These are phyloP conservation scores for Pseudozyma flocculosa DNA, from an alignment of 1,284 basidiomycete species.

Conservation along the genomic window DNA sequence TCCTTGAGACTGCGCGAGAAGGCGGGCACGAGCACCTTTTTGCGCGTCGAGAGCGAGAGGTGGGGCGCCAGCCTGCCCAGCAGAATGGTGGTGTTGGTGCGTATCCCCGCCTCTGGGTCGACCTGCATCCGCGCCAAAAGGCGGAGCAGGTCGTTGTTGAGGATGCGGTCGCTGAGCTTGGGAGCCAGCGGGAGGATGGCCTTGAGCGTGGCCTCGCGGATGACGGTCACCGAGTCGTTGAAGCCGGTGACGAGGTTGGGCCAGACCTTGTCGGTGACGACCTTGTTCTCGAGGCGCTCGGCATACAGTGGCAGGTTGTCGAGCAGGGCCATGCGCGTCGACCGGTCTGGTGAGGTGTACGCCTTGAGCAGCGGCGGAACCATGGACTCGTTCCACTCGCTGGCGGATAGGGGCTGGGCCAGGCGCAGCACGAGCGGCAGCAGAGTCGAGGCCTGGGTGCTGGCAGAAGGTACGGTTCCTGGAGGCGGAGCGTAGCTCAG, in stretches of 20 bases:
- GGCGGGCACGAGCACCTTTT: slow-evolving; percentile 92
- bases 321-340: slow-evolving; percentile 87
- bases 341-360: slow-evolving; percentile 67
- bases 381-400: slow-evolving; percentile 38
- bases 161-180: slow-evolving; percentile 78
- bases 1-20: slow-evolving; percentile 90
- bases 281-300: slow-evolving; percentile 81
- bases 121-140: slow-evolving; percentile 89
- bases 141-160: slow-evolving; percentile 94
- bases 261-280: slow-evolving; percentile 85
- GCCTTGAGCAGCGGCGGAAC: slow-evolving; percentile 45
- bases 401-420: slow-evolving; percentile 33
- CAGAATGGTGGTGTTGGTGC: slow-evolving; percentile 96
- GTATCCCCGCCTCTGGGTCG: slow-evolving; percentile 88
- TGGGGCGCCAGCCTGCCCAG: slow-evolving; percentile 85
- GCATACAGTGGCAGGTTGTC: slow-evolving; percentile 81
- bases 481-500: slow-evolving; percentile 57
- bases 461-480: slow-evolving; percentile 30
- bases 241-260: slow-evolving; percentile 94
- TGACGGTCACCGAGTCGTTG: slow-evolving; percentile 85
- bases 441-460: slow-evolving; percentile 30
- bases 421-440: slow-evolving; percentile 52
- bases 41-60: slow-evolving; percentile 82
- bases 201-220: slow-evolving; percentile 91
- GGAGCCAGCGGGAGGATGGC: slow-evolving; percentile 79